These are phyloP conservation scores for Meyerozyma sp. DNA, from an alignment of 1,139 yeast species.

Conservation along the genomic window DNA sequence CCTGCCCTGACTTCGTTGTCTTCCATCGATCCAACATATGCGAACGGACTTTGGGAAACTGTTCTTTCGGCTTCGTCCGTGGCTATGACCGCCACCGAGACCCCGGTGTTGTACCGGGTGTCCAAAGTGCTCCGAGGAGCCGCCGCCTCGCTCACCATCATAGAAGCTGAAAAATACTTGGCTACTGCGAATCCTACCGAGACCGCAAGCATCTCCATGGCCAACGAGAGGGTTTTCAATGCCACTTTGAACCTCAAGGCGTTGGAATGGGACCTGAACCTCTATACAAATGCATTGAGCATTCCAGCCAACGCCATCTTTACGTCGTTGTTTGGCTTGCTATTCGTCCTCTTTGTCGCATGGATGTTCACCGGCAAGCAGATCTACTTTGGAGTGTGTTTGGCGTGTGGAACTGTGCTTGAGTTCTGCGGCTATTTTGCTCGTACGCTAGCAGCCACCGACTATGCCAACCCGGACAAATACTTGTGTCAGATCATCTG, in stretches of 20 bases:
- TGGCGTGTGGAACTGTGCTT: conserved; percentile 12
- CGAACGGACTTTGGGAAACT: conserved; percentile 6
- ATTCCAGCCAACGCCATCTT: conserved; percentile 7
- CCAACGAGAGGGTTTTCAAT: conserved; percentile 9
- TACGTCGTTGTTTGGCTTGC: conserved; percentile 8
- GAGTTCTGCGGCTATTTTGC: conserved; percentile 22
- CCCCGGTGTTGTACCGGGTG: conserved; percentile 10
- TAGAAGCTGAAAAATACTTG: conserved; percentile 9
- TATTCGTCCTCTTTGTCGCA: conserved; percentile 7
- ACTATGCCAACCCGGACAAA: conserved; percentile 13
- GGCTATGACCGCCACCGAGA: conserved; percentile 11
- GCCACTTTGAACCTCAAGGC: conserved; percentile 11
- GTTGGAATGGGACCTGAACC: conserved; percentile 9
- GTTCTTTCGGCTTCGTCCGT: conserved; percentile 8
- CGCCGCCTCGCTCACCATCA: conserved; percentile 9
- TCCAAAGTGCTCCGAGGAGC: conserved; percentile 12
- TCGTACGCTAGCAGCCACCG: conserved; percentile 14
- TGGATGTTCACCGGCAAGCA: conserved; percentile 6
- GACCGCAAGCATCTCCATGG: conserved; percentile 7
- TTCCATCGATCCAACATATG: conserved; percentile 11
- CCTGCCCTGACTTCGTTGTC: conserved; percentile 15
- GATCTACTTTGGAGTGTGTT: conserved; percentile 16
- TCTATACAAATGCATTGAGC: conserved; percentile 9
- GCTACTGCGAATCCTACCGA: conserved; percentile 10
- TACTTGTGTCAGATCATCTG: conserved; percentile 30